Conservation (phyloP, 176 grass and related monocot species). For the Saccharum officinarum region DNA sequence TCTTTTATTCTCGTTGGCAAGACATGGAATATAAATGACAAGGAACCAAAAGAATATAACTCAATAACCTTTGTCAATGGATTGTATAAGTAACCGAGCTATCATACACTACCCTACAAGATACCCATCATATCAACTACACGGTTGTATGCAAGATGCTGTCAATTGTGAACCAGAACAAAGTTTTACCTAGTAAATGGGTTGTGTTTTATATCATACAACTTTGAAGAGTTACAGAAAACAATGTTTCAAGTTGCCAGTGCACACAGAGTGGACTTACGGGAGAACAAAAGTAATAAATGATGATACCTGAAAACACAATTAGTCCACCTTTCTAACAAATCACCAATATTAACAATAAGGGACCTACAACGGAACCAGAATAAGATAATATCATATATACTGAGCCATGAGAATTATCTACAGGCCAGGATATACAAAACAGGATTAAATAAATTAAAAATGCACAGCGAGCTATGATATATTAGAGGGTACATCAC, state of each 20-base stretch:
- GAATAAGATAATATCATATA: neutral
- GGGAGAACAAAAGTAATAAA: neutral
- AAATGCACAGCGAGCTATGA: no score
- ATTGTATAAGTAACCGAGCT: neutral
- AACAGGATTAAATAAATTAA: neutral
- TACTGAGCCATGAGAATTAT: neutral
- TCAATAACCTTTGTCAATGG: neutral
- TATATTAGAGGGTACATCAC: no score
- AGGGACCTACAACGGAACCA: conserved; percentile 42
- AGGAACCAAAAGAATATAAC: neutral
- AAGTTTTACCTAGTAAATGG: neutral
- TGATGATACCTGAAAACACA: conserved; percentile 57
- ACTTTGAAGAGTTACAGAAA: neutral
- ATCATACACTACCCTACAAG: neutral
- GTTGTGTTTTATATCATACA: neutral
- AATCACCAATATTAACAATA: conserved; percentile 78
- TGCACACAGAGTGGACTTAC: neutral
- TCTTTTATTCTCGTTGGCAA: neutral
- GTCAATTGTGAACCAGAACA: neutral
- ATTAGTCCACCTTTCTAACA: conserved; percentile 87
- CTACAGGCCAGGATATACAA: neutral
- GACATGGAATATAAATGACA: neutral
- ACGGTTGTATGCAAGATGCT: neutral
- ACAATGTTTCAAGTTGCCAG: neutral
- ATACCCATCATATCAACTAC: neutral